These are phyloP conservation scores for Cadophora gregata DNA, from an alignment of 2,329 filamentous ascomycete genomes.

Conservation along the genomic window DNA sequence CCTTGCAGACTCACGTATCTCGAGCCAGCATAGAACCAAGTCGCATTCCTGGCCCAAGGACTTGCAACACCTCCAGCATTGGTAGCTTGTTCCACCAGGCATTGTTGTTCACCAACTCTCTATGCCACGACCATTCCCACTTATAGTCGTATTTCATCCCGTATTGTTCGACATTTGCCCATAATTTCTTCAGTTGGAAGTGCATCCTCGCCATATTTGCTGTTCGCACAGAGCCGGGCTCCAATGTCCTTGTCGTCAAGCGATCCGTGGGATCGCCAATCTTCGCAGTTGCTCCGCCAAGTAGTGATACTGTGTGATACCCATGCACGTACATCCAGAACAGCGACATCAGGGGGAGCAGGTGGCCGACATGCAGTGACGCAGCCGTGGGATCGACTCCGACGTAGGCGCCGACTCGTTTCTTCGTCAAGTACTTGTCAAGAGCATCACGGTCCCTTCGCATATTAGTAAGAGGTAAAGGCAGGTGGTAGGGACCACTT, in stretches of 20 bases:
- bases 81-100: slow-evolving; percentile 78
- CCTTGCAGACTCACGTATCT: slow-evolving; percentile 71
- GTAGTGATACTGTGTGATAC: slow-evolving; percentile 67
- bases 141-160: slow-evolving; percentile 69
- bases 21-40: slow-evolving; percentile 86
- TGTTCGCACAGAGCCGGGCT: slow-evolving; percentile 58
- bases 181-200: slow-evolving; percentile 73
- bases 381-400: slow-evolving; percentile 83
- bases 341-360: slow-evolving; percentile 81
- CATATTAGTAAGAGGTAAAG: not conserved
- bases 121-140: slow-evolving; percentile 70
- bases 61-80: slow-evolving; percentile 76
- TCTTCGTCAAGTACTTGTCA: slow-evolving; percentile 66
- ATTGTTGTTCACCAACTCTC: slow-evolving; percentile 79
- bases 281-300: slow-evolving; percentile 77
- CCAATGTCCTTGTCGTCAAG: slow-evolving; percentile 62
- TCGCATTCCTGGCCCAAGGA: slow-evolving; percentile 75
- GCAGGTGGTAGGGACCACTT: slow-evolving; percentile 41
- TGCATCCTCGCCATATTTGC: slow-evolving; percentile 73
- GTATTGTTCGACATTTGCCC: slow-evolving; percentile 72
- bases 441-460: slow-evolving; percentile 54
- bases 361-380: slow-evolving; percentile 81
- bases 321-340: slow-evolving; percentile 86
- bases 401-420: slow-evolving; percentile 76
- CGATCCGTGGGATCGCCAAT: slow-evolving; percentile 81